These are phyloP conservation scores for Allomyces javanicus DNA, from an alignment of 192 early-diverging fungal genomes.

Conservation along the genomic window DNA sequence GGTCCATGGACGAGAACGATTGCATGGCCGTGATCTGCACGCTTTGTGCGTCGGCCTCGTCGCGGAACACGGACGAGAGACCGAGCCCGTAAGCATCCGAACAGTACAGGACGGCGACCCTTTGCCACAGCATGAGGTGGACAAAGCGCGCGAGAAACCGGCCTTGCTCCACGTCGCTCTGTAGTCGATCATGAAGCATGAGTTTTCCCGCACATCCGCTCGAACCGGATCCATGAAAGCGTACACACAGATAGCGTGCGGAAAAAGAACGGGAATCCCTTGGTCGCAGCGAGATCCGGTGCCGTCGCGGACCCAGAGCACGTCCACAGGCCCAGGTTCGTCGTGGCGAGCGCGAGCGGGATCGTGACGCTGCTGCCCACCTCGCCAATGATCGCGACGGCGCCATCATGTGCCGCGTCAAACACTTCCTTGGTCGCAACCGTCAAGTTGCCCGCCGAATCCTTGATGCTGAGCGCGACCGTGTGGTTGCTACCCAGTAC, in stretches of 20 bases:
- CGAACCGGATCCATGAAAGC: not conserved
- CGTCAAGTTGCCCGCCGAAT: no score
- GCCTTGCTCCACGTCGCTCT: not conserved
- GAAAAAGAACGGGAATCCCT: not conserved
- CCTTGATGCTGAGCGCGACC: not conserved
- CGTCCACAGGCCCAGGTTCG: not conserved
- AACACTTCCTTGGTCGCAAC: not conserved
- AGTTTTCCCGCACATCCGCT: not conserved
- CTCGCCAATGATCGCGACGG: not conserved
- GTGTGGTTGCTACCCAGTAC: not conserved
- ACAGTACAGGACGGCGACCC: not conserved
- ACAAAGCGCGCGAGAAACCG: not conserved
- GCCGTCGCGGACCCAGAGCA: not conserved
- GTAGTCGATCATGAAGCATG: not conserved
- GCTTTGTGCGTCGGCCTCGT: not conserved
- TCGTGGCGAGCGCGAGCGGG: not conserved
- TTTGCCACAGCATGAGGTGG: not conserved
- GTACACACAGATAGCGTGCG: not conserved
- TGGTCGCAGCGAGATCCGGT: not conserved
- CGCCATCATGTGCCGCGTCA: not conserved
- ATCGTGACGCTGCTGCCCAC: not conserved
- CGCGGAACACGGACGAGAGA: not conserved
- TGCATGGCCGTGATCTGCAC: not conserved
- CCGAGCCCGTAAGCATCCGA: not conserved
- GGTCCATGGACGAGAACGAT: not conserved